These are phyloP conservation scores for Penicillium subrubescens DNA, from an alignment of 495 filamentous ascomycete genomes.

Conservation along the genomic window DNA sequence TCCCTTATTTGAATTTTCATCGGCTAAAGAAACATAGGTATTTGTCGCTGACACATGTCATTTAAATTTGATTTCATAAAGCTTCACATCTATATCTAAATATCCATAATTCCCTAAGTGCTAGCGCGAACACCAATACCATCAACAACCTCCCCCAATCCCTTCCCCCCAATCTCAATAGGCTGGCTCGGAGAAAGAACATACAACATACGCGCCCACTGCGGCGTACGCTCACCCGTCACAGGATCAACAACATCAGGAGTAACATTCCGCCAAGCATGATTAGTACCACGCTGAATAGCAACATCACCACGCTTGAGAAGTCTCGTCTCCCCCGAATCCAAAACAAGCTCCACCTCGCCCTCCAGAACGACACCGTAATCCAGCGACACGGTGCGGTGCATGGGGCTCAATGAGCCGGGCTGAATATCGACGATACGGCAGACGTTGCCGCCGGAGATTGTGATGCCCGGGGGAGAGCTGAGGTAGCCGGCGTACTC, in stretches of 20 bases:
- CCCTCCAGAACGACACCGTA: slow-evolving; percentile 77
- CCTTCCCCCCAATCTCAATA: slow-evolving; percentile 39
- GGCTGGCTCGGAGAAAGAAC: slow-evolving; percentile 49
- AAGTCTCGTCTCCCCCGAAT: slow-evolving; percentile 60
- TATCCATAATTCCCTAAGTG: slow-evolving; percentile 17
- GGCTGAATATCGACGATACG: slow-evolving; percentile 66
- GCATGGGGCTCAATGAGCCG: slow-evolving; percentile 64
- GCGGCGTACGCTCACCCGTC: slow-evolving; percentile 13
- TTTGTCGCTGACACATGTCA: background rate
- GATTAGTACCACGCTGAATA: slow-evolving; percentile 57
- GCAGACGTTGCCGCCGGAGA: slow-evolving; percentile 51
- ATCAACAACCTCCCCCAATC: slow-evolving; percentile 49
- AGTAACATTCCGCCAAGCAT: slow-evolving; percentile 42
- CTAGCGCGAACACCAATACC: slow-evolving; percentile 36
- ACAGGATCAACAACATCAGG: slow-evolving; percentile 27
- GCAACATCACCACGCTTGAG: slow-evolving; percentile 71
- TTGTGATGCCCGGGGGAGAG: slow-evolving; percentile 47
- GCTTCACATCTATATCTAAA: background rate
- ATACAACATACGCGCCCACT: slow-evolving; percentile 60
- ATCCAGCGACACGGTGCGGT: slow-evolving; percentile 70
- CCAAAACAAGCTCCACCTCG: slow-evolving; percentile 70
- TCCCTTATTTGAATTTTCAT: background rate
- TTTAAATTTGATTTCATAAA: background rate
- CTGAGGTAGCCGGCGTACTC: slow-evolving; percentile 39
- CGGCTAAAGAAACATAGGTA: no score